These are phyloP conservation scores for Sugiyamaella sp. DNA, from an alignment of 1,139 yeast species.

Conservation along the genomic window DNA sequence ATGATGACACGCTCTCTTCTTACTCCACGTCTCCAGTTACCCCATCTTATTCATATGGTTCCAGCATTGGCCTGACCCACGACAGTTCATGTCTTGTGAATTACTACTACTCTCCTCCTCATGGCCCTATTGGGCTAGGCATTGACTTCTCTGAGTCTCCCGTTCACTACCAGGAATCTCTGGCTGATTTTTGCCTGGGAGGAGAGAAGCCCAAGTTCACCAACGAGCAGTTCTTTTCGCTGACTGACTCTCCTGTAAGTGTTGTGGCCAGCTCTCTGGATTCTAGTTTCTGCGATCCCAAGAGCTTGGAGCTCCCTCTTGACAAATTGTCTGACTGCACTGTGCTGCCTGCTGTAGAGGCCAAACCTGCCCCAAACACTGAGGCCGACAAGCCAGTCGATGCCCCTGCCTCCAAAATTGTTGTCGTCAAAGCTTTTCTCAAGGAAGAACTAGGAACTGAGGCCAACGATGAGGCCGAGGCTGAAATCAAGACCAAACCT, in stretches of 20 bases:
- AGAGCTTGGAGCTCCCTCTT: constrained; percentile 28
- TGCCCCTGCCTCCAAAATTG: not conserved
- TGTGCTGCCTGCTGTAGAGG: not conserved
- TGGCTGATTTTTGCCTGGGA: constrained; percentile 18
- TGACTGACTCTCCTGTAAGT: constrained; percentile 10
- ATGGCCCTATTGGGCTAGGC: constrained; percentile 21
- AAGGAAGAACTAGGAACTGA: not conserved
- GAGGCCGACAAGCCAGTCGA: not conserved
- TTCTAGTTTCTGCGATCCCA: constrained; percentile 33
- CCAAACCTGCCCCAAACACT: not conserved
- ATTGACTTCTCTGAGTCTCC: constrained; percentile 22
- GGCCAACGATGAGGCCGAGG: not conserved
- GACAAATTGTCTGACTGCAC: too few relatives aligned
- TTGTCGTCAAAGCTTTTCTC: too few relatives aligned
- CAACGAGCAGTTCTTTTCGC: constrained; percentile 2
- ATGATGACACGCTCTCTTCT: constrained; percentile 18
- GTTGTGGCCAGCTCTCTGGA: constrained; percentile 1
- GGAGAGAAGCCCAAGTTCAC: constrained; percentile 9
- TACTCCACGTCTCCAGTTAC: constrained; percentile 22
- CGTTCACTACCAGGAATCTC: constrained; percentile 19
- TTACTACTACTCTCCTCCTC: constrained; percentile 16
- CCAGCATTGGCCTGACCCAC: not conserved
- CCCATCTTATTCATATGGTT: constrained; percentile 21
- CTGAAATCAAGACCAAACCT: not conserved
- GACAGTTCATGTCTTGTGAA: constrained; percentile 6